Percentiles rank a stretch among this genome's conserved stretches.
These are phyloP conservation scores for Echeveria elegans DNA, from an alignment of 164 flowering plant species.

Conservation along the genomic window DNA sequence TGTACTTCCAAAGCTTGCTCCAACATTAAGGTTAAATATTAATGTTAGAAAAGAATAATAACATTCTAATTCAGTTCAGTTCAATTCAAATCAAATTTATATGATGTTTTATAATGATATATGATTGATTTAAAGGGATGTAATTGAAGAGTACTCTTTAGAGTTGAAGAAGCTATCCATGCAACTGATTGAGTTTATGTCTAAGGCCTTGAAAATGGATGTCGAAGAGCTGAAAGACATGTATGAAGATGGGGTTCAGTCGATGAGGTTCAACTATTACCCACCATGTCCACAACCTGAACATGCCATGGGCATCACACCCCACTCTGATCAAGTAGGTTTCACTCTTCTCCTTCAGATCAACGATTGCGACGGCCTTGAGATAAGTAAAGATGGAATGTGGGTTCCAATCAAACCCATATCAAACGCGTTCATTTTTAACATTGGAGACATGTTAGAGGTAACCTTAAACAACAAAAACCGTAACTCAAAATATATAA, in stretches of 20 bases:
- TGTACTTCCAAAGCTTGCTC: slow-evolving; percentile 21
- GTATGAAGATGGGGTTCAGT: slow-evolving; percentile 24
- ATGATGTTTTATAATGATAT: too few species aligned
- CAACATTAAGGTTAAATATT: slow-evolving; percentile 18
- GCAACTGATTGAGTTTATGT: slow-evolving; percentile 16
- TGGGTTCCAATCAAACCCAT: slow-evolving; percentile 29
- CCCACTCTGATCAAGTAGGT: slow-evolving; percentile 32
- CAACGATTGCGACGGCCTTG: slow-evolving; percentile 28
- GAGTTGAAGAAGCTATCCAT: slow-evolving; percentile 22
- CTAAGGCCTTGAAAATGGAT: slow-evolving; percentile 25
- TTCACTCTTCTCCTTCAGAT: slow-evolving; percentile 30
- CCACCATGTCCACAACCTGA: slow-evolving; percentile 44
- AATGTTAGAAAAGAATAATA: too few species aligned
- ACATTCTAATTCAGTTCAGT: too few species aligned
- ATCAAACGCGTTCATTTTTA: slow-evolving; percentile 33
- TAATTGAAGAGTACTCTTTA: slow-evolving; percentile 18
- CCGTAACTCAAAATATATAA: too few species aligned
- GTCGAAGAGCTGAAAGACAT: slow-evolving; percentile 18
- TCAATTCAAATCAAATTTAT: too few species aligned
- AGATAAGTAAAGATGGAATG: slow-evolving; percentile 22
- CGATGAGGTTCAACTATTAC: slow-evolving; percentile 33
- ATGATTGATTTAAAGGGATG: slow-evolving; percentile 17
- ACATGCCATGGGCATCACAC: slow-evolving; percentile 21
- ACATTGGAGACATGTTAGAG: slow-evolving; percentile 38
- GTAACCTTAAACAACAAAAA: slow-evolving; percentile 16